Percentiles rank a stretch among this genome's conserved stretches.
These are phyloP conservation scores for Candida yuanshanica DNA, from an alignment of 805 yeast species.

Conservation along the genomic window DNA sequence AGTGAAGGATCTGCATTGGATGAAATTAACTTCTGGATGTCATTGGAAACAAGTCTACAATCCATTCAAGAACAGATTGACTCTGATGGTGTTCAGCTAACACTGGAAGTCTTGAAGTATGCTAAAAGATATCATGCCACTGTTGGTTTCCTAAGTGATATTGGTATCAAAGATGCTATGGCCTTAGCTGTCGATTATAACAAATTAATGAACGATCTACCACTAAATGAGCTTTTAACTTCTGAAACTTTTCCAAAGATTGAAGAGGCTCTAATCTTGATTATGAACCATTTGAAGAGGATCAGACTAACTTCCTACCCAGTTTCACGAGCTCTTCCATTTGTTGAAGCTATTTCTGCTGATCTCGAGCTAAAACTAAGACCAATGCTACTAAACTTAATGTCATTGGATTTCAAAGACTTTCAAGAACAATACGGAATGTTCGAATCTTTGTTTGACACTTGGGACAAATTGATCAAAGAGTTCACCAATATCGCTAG, in stretches of 20 bases:
- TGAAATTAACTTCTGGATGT: constrained; percentile 75
- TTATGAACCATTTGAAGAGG: constrained; percentile 61
- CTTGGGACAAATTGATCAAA: constrained; percentile 58
- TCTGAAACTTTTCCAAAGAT: constrained; percentile 41
- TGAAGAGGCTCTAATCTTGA: constrained; percentile 35
- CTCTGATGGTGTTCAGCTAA: constrained; percentile 45
- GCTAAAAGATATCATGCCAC: constrained; percentile 81
- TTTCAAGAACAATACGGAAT: constrained; percentile 31
- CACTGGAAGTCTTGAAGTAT: constrained; percentile 54
- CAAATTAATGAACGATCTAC: constrained; percentile 62
- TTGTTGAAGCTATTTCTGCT: constrained; percentile 59
- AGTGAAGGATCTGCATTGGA: constrained; percentile 51
- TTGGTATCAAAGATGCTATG: constrained; percentile 54
- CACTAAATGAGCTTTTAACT: constrained; percentile 51
- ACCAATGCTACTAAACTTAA: constrained; percentile 36
- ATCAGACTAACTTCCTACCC: constrained; percentile 60
- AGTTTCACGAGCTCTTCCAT: constrained; percentile 49
- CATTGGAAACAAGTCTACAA: constrained; percentile 56
- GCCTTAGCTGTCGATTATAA: constrained; percentile 49
- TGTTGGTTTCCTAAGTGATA: constrained; percentile 64
- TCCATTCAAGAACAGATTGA: constrained; percentile 54
- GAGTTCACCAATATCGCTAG: constrained; percentile 64
- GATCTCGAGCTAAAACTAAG: constrained; percentile 47
- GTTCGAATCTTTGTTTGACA: constrained; percentile 31
- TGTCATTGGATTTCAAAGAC: constrained; percentile 35